These are phyloP conservation scores for Raphanus raphanistrum DNA, from an alignment of 345 rosid species.

Conservation along the genomic window DNA sequence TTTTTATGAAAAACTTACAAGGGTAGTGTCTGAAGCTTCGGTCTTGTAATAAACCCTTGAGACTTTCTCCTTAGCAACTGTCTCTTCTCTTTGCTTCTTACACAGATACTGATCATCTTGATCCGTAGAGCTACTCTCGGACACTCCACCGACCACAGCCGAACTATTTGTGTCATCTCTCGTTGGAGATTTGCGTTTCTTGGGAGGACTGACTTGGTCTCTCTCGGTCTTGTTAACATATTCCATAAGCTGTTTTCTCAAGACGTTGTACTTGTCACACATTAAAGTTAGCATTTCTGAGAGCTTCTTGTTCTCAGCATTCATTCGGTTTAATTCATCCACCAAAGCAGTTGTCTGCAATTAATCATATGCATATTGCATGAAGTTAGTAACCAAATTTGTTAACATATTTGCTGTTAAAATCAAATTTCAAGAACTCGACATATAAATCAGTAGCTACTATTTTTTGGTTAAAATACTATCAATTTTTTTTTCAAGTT, in stretches of 20 bases:
- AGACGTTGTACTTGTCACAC: slow-evolving; percentile 76
- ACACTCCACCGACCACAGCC: slow-evolving; percentile 46
- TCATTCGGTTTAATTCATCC: slow-evolving; percentile 79
- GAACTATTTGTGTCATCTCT: slow-evolving; percentile 37
- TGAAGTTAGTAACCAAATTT: slow-evolving; percentile 17
- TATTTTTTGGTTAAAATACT: not conserved
- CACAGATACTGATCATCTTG: slow-evolving; percentile 70
- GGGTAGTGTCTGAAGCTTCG: slow-evolving; percentile 71
- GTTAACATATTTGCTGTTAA: no score
- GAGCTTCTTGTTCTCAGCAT: slow-evolving; percentile 84
- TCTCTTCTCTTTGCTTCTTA: slow-evolving; percentile 78
- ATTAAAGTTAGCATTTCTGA: slow-evolving; percentile 69
- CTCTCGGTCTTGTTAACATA: slow-evolving; percentile 53
- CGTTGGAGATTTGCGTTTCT: slow-evolving; percentile 72
- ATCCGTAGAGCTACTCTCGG: slow-evolving; percentile 92
- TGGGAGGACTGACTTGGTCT: slow-evolving; percentile 51
- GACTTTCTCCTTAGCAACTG: slow-evolving; percentile 63
- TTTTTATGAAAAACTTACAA: slow-evolving; percentile 50
- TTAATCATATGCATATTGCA: not conserved
- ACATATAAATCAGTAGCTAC: no score
- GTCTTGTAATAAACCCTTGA: slow-evolving; percentile 62
- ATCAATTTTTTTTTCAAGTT: not conserved
- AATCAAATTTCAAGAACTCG: no score
- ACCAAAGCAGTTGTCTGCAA: slow-evolving; percentile 47
- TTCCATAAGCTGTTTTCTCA: slow-evolving; percentile 60